phyloP scores from a whole-genome alignment of 495 filamentous ascomycete species.

The Penicillium manginii region DNA sequence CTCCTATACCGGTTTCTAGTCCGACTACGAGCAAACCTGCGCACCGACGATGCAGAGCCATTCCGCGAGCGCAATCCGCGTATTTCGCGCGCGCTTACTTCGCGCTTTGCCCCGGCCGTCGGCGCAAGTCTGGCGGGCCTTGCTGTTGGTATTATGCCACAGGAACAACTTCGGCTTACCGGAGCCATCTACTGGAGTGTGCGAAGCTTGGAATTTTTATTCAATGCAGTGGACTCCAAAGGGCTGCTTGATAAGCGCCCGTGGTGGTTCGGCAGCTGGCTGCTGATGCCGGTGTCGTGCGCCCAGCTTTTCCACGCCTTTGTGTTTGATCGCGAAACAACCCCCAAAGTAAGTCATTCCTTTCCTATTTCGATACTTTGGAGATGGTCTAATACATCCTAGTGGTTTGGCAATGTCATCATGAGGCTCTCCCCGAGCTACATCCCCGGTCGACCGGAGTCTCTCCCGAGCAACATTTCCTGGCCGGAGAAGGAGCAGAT shows the following conservation, averaged over 20 bases:
- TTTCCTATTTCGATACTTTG: background rate
- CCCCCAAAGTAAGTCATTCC: slow-evolving; percentile 59
- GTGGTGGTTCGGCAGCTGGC: slow-evolving; percentile 95
- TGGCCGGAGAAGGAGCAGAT: slow-evolving; percentile 82
- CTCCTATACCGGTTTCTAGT: slow-evolving; percentile 89
- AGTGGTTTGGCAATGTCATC: slow-evolving; percentile 75
- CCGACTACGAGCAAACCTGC: slow-evolving; percentile 75
- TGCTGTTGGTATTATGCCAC: slow-evolving; percentile 77
- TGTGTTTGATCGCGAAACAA: slow-evolving; percentile 90
- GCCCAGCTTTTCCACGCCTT: slow-evolving; percentile 91
- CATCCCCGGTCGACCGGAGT: slow-evolving; percentile 70
- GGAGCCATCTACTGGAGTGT: slow-evolving; percentile 79
- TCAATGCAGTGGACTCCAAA: slow-evolving; percentile 78
- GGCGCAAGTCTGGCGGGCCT: slow-evolving; percentile 86
- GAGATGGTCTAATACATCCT: slow-evolving; percentile 15
- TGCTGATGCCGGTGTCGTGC: slow-evolving; percentile 89
- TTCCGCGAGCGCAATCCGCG: slow-evolving; percentile 85
- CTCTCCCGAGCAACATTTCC: slow-evolving; percentile 63
- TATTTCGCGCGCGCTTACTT: slow-evolving; percentile 73
- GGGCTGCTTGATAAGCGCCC: slow-evolving; percentile 77
- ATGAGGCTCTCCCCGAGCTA: slow-evolving; percentile 76
- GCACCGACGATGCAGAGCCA: slow-evolving; percentile 70
- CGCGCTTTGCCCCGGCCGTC: slow-evolving; percentile 79
- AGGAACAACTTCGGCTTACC: slow-evolving; percentile 74
- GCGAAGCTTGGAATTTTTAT: slow-evolving; percentile 81